Evolutionary conservation across 345 rosid genomes (phyloP).

Genomic region (Camelina sativa): DNA sequence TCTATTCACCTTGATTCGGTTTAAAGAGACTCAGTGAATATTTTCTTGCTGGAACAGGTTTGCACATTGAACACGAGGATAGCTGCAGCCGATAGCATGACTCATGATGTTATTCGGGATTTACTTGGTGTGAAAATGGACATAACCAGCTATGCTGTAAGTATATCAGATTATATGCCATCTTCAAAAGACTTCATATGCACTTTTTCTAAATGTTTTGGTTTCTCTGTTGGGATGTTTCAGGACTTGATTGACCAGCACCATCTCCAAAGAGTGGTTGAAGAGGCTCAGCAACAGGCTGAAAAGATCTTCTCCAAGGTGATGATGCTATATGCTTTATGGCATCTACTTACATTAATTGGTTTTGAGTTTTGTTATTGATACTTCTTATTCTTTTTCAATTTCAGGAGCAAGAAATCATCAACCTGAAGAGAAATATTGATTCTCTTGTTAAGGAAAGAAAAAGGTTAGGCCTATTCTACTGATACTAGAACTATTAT

Average conservation of each 20-base stretch:
- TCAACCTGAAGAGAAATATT: constrained; percentile 57
- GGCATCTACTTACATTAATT: constrained; percentile 13
- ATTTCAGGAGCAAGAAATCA: constrained; percentile 71
- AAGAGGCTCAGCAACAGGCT: constrained; percentile 67
- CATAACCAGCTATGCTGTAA: constrained; percentile 85
- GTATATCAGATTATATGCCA: constrained; percentile 38
- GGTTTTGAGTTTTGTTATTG: constrained; percentile 26
- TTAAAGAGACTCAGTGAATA: constrained; percentile 25
- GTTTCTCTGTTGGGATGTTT: constrained; percentile 32
- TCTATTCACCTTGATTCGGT: constrained; percentile 14
- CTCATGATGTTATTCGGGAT: constrained; percentile 94
- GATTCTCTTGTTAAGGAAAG: constrained; percentile 66
- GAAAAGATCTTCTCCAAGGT: constrained; percentile 79
- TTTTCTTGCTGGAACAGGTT: constrained; percentile 53
- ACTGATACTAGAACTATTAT: constrained; percentile 24
- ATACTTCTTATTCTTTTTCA: constrained; percentile 2
- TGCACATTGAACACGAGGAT: constrained; percentile 74
- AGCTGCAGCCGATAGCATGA: constrained; percentile 97
- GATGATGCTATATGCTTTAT: constrained; percentile 17
- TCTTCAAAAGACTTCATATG: constrained; percentile 9
- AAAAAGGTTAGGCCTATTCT: constrained; percentile 59
- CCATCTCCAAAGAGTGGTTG: constrained; percentile 68
- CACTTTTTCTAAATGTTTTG: background rate
- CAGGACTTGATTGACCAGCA: constrained; percentile 83
- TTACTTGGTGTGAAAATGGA: constrained; percentile 88